Evolutionary conservation across 2,329 filamentous ascomycete species (phyloP), one percentile per base, ranked within the genome.

Genomic region (Ramichloridium luteum): DNA sequence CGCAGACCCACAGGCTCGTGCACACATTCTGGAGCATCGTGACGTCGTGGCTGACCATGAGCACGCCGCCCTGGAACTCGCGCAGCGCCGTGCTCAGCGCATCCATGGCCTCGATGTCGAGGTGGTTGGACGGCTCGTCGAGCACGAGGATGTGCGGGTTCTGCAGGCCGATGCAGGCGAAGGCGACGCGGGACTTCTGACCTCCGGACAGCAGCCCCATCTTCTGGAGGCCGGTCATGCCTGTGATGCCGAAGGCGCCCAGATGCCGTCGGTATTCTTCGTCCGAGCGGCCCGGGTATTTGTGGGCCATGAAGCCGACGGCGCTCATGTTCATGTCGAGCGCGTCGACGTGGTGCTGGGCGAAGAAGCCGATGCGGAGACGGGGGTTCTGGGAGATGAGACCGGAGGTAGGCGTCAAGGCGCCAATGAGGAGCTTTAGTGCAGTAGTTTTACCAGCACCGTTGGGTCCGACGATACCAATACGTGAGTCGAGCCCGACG

Each of bases 81-180:
- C 75, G 71, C 46, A 98, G 66, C 11, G 90, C 90, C 16, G 79
- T 75, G 4, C 83, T 78, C 31, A 98, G 67, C 8, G 90, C 48
- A 57, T 98, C 90, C 90, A 98, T 94, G 43, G 90, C 90, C 59
- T 98, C 90, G 48, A 98, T 96, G 73, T 98, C 90, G 49, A 98
- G 67, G 60, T 98, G 90, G 66, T 98, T 98, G 43, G 84, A 93
- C 56, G 90, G 90, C 60, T 98, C 90, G 70, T 98, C 90, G 30
- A 98, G 80, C 39, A 98, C 88, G 28, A 98, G 70, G 45, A 98
- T 96, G 54, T 98, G 90, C 12, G 90, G 90, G 59, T 96, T 93
- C 29, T 77, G 83, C 44, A 98, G 65, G 1, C 85, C 88, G 39
- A 98, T 62, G 54, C 88, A 96, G n/a, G 90, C 88, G 59, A 98